Base-by-base conservation (phyloP, 2,329 filamentous ascomycete genomes). In the Penicillium vulpinum region DNA sequence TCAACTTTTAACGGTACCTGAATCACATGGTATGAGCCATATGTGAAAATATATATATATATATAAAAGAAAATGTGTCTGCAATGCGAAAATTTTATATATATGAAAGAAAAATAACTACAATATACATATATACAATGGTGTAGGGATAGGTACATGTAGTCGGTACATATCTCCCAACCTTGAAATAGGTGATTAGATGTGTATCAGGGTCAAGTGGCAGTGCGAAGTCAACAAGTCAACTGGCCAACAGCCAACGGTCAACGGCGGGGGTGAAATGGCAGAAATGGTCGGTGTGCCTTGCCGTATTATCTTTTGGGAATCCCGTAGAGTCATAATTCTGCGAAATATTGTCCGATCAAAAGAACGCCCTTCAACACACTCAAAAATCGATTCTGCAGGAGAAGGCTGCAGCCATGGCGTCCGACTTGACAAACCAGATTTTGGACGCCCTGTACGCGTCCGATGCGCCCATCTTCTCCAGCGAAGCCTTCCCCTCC, bases 401-500 rank as follows among this genome's bases (percentile, higher is more conserved):
- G 67, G 61, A 62, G 52, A 62, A 57, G 60, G 60, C 62, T 67
- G 66, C 66, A 72, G 64, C 56, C 60, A 78, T 78, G 74, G 75
- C 74, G 66, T 70, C 73, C 65, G 87, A 91, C 71, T 78, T 91
- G 69, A 81, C 84, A 58, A 79, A 81, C 55, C 79, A 85, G 67
- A 81, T 92, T 64, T 83, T 93, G 67, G 82, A 86, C 59, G 83
- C 84, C 54, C 80, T 93, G 67, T 82, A 82, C 73, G 78, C 83
- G 67, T 77, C 84, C 60, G 84, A 87, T 64, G 70, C 71, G 45
- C 83, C 88, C 44, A 78, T 92, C 64, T 78, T 88, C 66, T 90
- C 90, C 51, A 80, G 80, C 69, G 84, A 90, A 68, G 82, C 82
- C 69, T 92, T 92, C 78, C 86, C 89, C 64, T 74, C 82, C 65